Evolutionary conservation across 331 rosid genomes (phyloP), one percentile per base, ranked within the genome.

Genomic region (Acacia concinna): DNA sequence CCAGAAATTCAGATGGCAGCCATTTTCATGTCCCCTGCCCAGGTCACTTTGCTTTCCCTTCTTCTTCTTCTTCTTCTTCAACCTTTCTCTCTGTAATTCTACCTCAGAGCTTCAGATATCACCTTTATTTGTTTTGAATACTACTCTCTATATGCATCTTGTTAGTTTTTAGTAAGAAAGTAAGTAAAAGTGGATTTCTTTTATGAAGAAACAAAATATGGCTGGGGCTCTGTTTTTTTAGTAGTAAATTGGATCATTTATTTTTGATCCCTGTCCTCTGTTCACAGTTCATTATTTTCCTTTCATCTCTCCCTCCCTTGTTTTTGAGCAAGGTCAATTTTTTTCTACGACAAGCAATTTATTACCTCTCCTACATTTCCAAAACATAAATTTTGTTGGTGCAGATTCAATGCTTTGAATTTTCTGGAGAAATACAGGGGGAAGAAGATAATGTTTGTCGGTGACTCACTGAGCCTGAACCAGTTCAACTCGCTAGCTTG

Each of bases 401-500:
- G 76, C 84, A 95, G 99, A 91, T 95, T 95, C 80, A 91, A 93
- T 78, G 97, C 96, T 76, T 38, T 86, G 85, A 28, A 56, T 35
- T 90, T 95, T 62, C 44, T 93, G 82, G 85, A 85, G 81, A 85
- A 71, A 81, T 85, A 93, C 89, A 91, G 84, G 10, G 99, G 98
- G 72, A 93, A 95, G 88, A 95, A 90, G 91, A 89, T 95, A 4
- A 95, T 93, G 99, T 95, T 93, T 52, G 97, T 95, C 20, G 99
- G 99, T 15, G 99, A 95, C 49, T 95, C 99, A 0, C 68, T 93
- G 91, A 93, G 99, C 72, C 70, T 86, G 81, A 95, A 95, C 78
- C 99, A 95, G 79, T 95, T 94, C 85, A 87, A 88, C 30, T 95
- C 99, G 25, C 71, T 95, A 72, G 85, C 97, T 2, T 95, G 99